phyloP scores from a whole-genome alignment of 768 basidiomycete species.

The Terana coerulea region DNA sequence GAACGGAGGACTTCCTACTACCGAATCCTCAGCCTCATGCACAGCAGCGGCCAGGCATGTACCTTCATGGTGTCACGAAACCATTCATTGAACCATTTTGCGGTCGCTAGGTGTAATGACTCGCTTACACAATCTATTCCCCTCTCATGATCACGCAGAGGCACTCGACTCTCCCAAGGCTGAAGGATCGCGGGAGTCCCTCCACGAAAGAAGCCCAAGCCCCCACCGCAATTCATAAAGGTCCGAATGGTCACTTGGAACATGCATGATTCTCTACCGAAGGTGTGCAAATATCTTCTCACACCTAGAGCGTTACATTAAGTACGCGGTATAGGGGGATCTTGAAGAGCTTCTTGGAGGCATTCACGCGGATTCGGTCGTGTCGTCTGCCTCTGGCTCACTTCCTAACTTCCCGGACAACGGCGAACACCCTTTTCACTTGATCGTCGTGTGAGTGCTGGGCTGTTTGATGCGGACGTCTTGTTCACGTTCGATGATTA shows the following conservation, averaged over 20 bases:
- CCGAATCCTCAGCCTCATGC: conserved; percentile 1
- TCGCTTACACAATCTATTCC: conserved; percentile 15
- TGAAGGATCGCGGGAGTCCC: not conserved
- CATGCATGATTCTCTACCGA: conserved; percentile 81
- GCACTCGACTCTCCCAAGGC: not conserved
- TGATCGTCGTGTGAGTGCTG: conserved; percentile 68
- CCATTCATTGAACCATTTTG: not conserved
- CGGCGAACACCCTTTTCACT: conserved; percentile 65
- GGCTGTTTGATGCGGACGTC: not conserved
- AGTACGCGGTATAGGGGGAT: conserved; percentile 52
- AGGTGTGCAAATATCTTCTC: conserved; percentile 36
- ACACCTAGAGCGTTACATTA: not conserved
- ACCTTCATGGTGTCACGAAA: not conserved
- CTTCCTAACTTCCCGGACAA: conserved; percentile 50
- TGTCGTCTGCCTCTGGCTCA: not conserved
- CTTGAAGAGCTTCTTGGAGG: conserved; percentile 66
- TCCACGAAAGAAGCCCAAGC: conserved; percentile 11
- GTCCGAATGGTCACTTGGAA: conserved; percentile 76
- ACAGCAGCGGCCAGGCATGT: conserved; percentile 9
- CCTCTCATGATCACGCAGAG: conserved; percentile 3
- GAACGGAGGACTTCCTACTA: not conserved
- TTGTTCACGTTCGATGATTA: conserved; percentile 27
- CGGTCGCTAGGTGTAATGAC: conserved; percentile 14
- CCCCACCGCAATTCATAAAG: conserved; percentile 49
- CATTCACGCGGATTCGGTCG: conserved; percentile 36